Base-by-base conservation (phyloP, 805 yeast genomes). In the Saccharomycopsis schoenii region DNA sequence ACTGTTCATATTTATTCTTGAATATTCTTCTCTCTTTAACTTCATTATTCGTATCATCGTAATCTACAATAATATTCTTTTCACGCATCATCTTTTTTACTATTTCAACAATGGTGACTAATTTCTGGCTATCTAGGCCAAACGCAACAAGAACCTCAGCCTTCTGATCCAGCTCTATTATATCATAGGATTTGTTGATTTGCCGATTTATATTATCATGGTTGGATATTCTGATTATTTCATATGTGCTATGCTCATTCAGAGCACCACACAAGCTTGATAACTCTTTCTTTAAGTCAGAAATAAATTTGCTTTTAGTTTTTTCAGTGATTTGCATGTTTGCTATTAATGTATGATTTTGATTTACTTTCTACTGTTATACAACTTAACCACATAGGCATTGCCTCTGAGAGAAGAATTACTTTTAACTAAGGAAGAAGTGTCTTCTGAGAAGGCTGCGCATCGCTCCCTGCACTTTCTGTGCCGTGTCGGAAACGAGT, bases 101-200 rank as follows among this genome's bases (percentile, higher is more conserved):
- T 12, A 61, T 36, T 47, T 61, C 64, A 15, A 59, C 61, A 9
- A 61, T 50, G 4, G 58, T 42, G 25, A 59, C 52, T 9, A 59
- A 14, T 42, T 61, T 61, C 36, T 61, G 64, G 15, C 50, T 51
- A 17, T 52, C 43, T 19, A 25, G 19, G 8, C 64, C 64, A n/a
- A n/a, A 17, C 3, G 60, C 47, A 17, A 41, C 57, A 19, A 61
- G 19, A 25, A 58, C 55, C 1, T 56, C 60, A 21, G 15, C 34
- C 4, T 42, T 37, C 15, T 54, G 17, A 10, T 37, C 37, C 14
- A 14, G 17, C 10, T 57, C 56, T 19, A 57, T 12, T 11, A 25
- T 17, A 5, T 29, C 42, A 36, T 36, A 58, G 8, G 36, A 21
- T 36, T 42, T 39, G 14, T 19, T 19, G 10, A 61, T 15, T 50